Conservation (phyloP, 2,329 filamentous ascomycete genomes). For the Knufia petricola region DNA sequence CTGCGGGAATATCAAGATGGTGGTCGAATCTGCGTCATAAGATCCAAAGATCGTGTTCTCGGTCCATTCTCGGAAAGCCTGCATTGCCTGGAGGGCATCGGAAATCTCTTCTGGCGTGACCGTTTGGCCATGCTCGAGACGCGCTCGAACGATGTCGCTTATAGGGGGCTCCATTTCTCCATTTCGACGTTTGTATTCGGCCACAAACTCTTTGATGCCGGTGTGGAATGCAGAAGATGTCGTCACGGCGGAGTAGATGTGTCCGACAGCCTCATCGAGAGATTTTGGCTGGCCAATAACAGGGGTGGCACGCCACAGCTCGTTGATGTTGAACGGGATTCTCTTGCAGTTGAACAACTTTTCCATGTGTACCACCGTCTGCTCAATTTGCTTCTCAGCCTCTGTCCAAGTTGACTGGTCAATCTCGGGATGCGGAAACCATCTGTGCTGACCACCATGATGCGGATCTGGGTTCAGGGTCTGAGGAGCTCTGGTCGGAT, state of each 20-base stretch:
- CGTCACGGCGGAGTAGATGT: conserved; percentile 40
- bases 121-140: conserved; percentile 40
- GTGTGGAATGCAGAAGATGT: conserved; percentile 37
- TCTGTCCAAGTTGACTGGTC: conserved; percentile 18
- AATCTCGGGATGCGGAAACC: conserved; percentile 23
- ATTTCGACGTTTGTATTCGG: conserved; percentile 39
- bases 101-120: conserved; percentile 31
- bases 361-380: conserved; percentile 22
- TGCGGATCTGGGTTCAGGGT: conserved; percentile 13
- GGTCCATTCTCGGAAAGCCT: conserved; percentile 37
- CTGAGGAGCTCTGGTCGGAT: conserved; percentile 22
- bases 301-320: conserved; percentile 22
- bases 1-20: conserved; percentile 19
- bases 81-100: conserved; percentile 42
- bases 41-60: conserved; percentile 19
- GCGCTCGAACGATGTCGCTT: conserved; percentile 39
- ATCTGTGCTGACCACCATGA: conserved; percentile 17
- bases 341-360: conserved; percentile 22
- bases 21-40: conserved; percentile 17
- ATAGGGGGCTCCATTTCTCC: conserved; percentile 41
- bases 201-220: conserved; percentile 42
- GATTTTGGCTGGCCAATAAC: conserved; percentile 13
- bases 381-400: conserved; percentile 23
- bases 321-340: conserved; percentile 24
- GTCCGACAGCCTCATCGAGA: conserved; percentile 26